Evolutionary conservation across 2,329 filamentous ascomycete genomes (phyloP).

Genomic region (Fusarium illudens): DNA sequence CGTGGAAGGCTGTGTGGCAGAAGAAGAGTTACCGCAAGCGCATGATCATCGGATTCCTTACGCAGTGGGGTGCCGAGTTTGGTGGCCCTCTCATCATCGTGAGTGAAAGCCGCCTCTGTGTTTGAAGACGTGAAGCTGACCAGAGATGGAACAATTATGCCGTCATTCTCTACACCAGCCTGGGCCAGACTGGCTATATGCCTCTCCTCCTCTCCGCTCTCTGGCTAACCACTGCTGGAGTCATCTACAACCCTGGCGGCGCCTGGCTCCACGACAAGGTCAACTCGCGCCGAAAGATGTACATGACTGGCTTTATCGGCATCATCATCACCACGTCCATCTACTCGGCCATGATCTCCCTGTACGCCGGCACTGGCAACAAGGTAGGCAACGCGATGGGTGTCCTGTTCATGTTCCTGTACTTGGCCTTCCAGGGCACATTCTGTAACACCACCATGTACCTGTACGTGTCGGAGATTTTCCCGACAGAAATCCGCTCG

Average conservation of each 20-base stretch:
- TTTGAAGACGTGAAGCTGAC: background rate
- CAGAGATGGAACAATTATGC: constrained; percentile 51
- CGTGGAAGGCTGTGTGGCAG: constrained; percentile 56
- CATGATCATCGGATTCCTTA: constrained; percentile 61
- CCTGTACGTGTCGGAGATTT: constrained; percentile 50
- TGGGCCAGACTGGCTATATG: constrained; percentile 52
- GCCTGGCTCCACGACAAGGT: constrained; percentile 59
- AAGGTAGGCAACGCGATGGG: constrained; percentile 51
- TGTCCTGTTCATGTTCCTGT: constrained; percentile 56
- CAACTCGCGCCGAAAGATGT: constrained; percentile 56
- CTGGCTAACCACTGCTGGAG: constrained; percentile 56
- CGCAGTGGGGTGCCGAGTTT: constrained; percentile 62
- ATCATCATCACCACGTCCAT: constrained; percentile 49
- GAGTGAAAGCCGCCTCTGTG: constrained; percentile 27
- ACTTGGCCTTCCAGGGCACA: constrained; percentile 59
- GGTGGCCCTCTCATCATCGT: constrained; percentile 61
- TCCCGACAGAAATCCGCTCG: constrained; percentile 57
- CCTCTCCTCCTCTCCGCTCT: constrained; percentile 51
- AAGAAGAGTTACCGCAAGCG: constrained; percentile 59
- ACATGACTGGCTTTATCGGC: constrained; percentile 51
- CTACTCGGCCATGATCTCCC: constrained; percentile 49
- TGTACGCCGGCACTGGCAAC: constrained; percentile 48
- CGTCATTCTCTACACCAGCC: constrained; percentile 50
- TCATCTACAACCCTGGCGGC: constrained; percentile 59
- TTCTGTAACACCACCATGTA: constrained; percentile 53